phyloP scores from a whole-genome alignment of 805 yeast species.

The Lipomyces sp. region DNA sequence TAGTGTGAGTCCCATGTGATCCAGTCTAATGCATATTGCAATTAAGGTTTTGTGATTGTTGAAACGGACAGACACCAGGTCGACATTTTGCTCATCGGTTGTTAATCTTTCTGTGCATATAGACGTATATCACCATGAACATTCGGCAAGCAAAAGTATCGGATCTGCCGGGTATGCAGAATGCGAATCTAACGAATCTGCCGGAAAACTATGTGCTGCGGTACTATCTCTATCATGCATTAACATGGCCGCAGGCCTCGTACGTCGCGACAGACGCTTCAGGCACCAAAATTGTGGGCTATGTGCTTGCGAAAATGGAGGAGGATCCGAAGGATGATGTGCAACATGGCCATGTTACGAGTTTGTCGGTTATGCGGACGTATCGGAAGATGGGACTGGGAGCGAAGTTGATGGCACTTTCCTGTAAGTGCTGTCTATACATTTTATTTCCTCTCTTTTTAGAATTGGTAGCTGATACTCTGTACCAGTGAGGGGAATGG shows the following conservation, averaged over 20 bases:
- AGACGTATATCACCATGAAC: too few species aligned
- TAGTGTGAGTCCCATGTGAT: too few species aligned
- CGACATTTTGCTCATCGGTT: too few species aligned
- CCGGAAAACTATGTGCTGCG: slow-evolving; percentile 94
- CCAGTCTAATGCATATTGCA: too few species aligned
- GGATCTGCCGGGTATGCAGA: slow-evolving; percentile 93
- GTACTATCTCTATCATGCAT: slow-evolving; percentile 87
- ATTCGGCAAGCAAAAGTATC: slow-evolving; percentile 82
- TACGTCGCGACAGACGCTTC: slow-evolving; percentile 76
- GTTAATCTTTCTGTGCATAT: too few species aligned
- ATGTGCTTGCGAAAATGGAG: slow-evolving; percentile 94
- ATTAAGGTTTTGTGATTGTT: too few species aligned
- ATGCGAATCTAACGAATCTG: slow-evolving; percentile 39
- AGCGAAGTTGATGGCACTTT: slow-evolving; percentile 82
- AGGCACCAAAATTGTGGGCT: slow-evolving; percentile 85
- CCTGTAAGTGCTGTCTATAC: slow-evolving; percentile 37
- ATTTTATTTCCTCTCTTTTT: background rate
- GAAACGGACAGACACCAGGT: too few species aligned
- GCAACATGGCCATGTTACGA: slow-evolving; percentile 90
- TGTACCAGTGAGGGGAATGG: slow-evolving; percentile 63
- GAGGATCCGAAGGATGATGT: slow-evolving; percentile 57
- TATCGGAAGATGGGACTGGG: slow-evolving; percentile 95
- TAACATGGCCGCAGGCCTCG: slow-evolving; percentile 97
- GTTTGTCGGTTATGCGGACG: slow-evolving; percentile 90
- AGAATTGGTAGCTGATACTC: background rate